These are phyloP conservation scores for Epichloe sibirici DNA, from an alignment of 2,329 filamentous ascomycete species.

Conservation along the genomic window DNA sequence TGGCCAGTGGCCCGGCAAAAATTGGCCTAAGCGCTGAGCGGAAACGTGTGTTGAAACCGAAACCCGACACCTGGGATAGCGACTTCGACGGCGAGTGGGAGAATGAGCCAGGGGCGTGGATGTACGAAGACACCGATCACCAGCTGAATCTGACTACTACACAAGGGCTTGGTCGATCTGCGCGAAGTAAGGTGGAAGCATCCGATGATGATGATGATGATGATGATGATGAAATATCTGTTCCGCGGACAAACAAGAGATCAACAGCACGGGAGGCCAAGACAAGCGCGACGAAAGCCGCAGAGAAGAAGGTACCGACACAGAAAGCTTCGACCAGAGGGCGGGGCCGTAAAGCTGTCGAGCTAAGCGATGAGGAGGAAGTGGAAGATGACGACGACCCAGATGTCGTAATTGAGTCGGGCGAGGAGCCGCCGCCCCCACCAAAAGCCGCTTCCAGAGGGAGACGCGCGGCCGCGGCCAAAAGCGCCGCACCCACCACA, in stretches of 20 bases:
- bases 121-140: constrained; percentile 18
- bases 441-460: constrained; percentile 21
- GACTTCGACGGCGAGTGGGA: constrained; percentile 82
- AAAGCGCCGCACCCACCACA: constrained; percentile 9
- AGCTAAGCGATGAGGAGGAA: constrained; percentile 30
- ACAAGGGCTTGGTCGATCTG: constrained; percentile 7
- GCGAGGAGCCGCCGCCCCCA: constrained; percentile 30
- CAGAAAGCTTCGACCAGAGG: constrained; percentile 32
- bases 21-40: constrained; percentile 26
- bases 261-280: constrained; percentile 19
- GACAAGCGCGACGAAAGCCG: constrained; percentile 13
- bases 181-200: constrained; percentile 12
- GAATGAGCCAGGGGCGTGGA: constrained; percentile 54
- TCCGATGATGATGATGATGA: constrained; percentile 10
- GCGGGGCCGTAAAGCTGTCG: constrained; percentile 25
- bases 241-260: constrained; percentile 21
- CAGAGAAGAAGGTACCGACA: constrained; percentile 30
- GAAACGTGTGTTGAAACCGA: constrained; percentile 49
- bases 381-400: constrained; percentile 33
- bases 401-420: constrained; percentile 42
- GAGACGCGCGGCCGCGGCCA: constrained; percentile 11
- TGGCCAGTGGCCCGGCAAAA: constrained; percentile 44
- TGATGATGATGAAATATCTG: constrained; percentile 10
- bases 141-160: constrained; percentile 7
- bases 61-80: constrained; percentile 75